Evolutionary conservation across 768 basidiomycete genomes (phyloP).

Genomic region (Suillus sp.): DNA sequence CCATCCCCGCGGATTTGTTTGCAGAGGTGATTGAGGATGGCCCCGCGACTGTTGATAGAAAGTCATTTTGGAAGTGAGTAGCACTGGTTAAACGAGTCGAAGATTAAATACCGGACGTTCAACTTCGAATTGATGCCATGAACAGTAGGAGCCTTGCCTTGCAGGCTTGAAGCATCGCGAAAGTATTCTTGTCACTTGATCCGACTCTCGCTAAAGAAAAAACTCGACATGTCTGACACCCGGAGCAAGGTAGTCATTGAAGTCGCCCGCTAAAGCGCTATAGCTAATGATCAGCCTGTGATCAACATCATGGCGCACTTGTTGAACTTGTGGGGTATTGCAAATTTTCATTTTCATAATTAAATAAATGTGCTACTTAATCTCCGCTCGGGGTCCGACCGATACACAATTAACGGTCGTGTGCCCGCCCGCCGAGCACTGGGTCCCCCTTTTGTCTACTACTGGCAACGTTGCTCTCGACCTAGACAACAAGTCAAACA

Average conservation of each 20-base stretch:
- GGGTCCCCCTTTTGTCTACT: too few relatives aligned
- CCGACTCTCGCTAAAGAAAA: neutral
- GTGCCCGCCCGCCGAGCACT: neutral
- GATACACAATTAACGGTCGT: neutral
- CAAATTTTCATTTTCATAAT: constrained; percentile 3
- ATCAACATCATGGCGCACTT: neutral
- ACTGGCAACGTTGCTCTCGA: neutral
- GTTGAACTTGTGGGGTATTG: neutral
- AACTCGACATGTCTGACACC: neutral
- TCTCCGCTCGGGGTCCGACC: constrained; percentile 1
- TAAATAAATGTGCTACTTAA: constrained; percentile 1
- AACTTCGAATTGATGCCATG: neutral
- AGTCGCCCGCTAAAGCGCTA: neutral
- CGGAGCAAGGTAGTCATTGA: neutral
- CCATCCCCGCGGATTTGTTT: constrained; percentile 1
- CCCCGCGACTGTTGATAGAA: neutral
- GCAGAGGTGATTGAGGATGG: too few relatives aligned
- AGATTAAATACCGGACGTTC: neutral
- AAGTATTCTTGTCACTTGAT: neutral
- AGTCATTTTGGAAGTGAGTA: neutral
- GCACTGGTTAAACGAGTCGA: neutral
- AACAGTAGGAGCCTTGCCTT: neutral
- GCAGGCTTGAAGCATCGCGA: neutral
- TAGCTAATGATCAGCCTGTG: neutral
- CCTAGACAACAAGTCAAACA: neutral